A percentile compares a stretch with the other conserved stretches of the same genome.
phyloP scores from a whole-genome alignment of 345 rosid species.

The Dovyalis caffra region DNA sequence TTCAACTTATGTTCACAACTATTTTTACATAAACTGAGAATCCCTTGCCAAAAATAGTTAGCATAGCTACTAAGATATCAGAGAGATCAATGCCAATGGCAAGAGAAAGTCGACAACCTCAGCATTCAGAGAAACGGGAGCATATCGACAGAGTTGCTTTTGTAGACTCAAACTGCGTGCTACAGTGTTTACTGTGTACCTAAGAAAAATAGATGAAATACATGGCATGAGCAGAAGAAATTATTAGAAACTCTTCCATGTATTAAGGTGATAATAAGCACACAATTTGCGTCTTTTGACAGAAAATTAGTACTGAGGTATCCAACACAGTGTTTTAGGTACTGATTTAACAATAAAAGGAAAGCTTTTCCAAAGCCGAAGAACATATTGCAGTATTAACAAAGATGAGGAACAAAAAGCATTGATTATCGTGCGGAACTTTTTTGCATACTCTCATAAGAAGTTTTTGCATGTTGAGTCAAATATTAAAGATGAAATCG shows the following conservation, averaged over 20 bases:
- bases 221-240: neutral
- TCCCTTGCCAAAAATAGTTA: neutral
- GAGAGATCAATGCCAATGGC: neutral
- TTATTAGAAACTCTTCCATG: neutral
- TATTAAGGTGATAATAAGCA: neutral
- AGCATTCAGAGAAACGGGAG: constrained; percentile 65
- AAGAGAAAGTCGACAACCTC: constrained; percentile 47
- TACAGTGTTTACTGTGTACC: constrained; percentile 59
- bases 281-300: neutral
- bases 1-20: no score
- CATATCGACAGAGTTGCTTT: constrained; percentile 72
- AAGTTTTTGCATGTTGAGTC: neutral
- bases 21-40: neutral
- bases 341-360: neutral
- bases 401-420: neutral
- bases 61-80: neutral
- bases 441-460: neutral
- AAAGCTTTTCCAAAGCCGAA: neutral
- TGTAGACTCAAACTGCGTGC: constrained; percentile 59
- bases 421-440: neutral
- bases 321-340: neutral
- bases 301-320: neutral
- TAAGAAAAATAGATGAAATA: constrained; percentile 35
- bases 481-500: neutral
- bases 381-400: neutral